Conservation (phyloP, 1,139 yeast species). For the Pichia sp. region DNA sequence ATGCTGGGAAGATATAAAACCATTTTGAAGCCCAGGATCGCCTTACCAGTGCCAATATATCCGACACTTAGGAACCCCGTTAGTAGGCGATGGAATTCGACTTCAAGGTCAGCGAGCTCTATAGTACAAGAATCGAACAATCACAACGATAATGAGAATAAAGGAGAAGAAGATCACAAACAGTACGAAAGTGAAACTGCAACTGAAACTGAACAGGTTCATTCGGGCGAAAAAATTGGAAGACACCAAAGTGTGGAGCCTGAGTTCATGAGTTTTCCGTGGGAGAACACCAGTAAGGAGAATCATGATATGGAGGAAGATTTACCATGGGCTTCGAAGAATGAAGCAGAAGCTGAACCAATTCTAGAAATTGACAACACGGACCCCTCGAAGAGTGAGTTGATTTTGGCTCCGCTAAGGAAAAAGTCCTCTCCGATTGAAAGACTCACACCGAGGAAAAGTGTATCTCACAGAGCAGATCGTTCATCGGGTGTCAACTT, state of each 20-base stretch:
- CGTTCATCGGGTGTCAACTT: conserved; percentile 8
- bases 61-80: neutral
- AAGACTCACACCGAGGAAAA: conserved; percentile 10
- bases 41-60: neutral
- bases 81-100: neutral
- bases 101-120: neutral
- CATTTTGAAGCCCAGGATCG: neutral
- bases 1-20: conserved; percentile 5
- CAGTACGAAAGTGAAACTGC: neutral
- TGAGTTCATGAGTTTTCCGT: conserved; percentile 1
- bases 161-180: neutral
- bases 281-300: neutral
- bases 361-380: neutral
- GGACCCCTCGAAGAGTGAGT: conserved; percentile 18
- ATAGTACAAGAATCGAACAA: neutral
- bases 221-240: neutral
- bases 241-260: neutral
- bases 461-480: neutral
- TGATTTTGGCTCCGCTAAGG: conserved; percentile 24
- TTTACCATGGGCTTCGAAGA: conserved; percentile 9
- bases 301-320: neutral
- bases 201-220: neutral
- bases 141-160: neutral
- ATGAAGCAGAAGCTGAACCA: neutral
- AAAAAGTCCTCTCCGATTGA: conserved; percentile 16